A percentile compares a stretch with the other conserved stretches of the same genome.
Conservation (phyloP, 345 rosid genomes). For the Linum trigynum region DNA sequence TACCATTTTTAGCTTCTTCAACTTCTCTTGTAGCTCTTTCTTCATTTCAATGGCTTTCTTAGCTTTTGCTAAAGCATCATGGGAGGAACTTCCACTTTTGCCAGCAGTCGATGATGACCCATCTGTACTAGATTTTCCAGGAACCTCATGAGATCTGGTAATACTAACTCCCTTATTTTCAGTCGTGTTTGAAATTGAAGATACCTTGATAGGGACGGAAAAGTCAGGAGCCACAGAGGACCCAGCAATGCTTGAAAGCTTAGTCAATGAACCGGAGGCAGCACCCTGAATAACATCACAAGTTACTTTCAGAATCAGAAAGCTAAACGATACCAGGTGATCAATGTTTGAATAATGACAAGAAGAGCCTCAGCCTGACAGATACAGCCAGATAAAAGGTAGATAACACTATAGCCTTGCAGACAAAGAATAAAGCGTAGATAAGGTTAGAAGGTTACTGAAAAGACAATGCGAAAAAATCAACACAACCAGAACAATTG, state of each 20-base stretch:
- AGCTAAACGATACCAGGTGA: not conserved
- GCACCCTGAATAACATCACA: conserved; percentile 40
- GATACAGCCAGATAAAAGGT: not conserved
- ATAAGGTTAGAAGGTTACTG: too few relatives aligned
- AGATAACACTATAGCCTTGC: not conserved
- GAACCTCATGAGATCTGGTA: conserved; percentile 99
- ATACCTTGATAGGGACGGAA: conserved; percentile 71
- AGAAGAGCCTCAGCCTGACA: not conserved
- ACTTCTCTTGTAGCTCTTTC: conserved; percentile 57
- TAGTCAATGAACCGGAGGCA: conserved; percentile 22
- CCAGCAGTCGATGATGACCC: conserved; percentile 70
- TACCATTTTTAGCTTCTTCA: conserved; percentile 61
- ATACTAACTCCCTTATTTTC: conserved; percentile 99
- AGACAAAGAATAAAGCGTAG: not conserved
- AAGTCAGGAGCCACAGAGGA: conserved; percentile 36
- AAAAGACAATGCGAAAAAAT: too few relatives aligned
- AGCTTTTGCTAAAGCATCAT: conserved; percentile 86
- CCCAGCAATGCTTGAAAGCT: conserved; percentile 30
- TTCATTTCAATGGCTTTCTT: conserved; percentile 67
- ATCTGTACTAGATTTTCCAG: conserved; percentile 99
- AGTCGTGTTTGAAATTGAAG: conserved; percentile 89
- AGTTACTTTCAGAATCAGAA: conserved; percentile 11
- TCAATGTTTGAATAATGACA: not conserved
- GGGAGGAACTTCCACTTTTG: conserved; percentile 63
- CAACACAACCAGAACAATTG: too few relatives aligned